Evolutionary conservation across 116 monocot species (phyloP).

Genomic region (Phalaenopsis hybrid): DNA sequence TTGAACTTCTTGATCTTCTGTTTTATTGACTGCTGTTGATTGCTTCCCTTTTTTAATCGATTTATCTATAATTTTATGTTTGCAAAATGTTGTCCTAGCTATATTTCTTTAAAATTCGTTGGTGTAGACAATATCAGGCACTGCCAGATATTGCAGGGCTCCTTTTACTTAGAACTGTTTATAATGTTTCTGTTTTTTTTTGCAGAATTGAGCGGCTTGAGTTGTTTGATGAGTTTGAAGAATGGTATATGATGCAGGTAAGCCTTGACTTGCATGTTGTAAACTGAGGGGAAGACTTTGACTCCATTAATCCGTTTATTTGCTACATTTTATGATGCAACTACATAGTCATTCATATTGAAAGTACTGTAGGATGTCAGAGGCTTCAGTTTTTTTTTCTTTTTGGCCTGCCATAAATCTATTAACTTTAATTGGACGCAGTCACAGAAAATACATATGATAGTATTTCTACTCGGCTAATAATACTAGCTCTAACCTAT

Average conservation of each 20-base stretch:
- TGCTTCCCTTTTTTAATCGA: neutral
- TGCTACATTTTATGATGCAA: neutral
- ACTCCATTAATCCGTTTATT: neutral
- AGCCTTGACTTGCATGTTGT: conserved; percentile 14
- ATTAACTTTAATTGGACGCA: neutral
- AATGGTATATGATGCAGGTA: conserved; percentile 99
- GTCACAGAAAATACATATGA: neutral
- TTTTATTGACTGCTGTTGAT: neutral
- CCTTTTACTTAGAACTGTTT: neutral
- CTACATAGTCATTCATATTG: neutral
- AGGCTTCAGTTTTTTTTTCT: neutral
- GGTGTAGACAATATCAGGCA: too few species aligned
- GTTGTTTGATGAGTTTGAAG: conserved; percentile 99
- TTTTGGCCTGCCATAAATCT: neutral
- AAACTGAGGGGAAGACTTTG: neutral
- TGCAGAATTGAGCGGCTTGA: conserved; percentile 87
- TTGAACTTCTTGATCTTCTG: neutral
- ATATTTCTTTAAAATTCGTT: neutral
- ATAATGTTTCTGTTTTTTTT: conserved; percentile 1
- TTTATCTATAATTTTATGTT: neutral
- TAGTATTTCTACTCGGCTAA: neutral
- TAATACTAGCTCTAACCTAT: neutral
- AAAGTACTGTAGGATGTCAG: neutral
- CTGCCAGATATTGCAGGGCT: neutral
- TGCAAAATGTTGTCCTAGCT: neutral